phyloP scores from a whole-genome alignment of 192 early-diverging fungal species.

The Umbelopsis ramanniana region DNA sequence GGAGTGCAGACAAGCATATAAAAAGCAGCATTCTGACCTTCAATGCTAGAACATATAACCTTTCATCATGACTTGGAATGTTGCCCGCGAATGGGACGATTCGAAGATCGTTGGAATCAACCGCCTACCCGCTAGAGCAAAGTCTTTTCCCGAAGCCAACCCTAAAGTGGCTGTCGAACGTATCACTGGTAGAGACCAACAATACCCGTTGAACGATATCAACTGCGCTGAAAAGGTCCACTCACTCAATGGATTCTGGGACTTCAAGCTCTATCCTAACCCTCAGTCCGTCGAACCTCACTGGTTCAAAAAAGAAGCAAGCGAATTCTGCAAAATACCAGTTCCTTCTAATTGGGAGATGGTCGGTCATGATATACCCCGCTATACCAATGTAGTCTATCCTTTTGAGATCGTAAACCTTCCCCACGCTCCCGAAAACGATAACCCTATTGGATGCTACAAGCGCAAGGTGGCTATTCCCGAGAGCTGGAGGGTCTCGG shows the following conservation, averaged over 20 bases:
- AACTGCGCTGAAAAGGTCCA: constrained; percentile 10
- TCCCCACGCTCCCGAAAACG: background rate
- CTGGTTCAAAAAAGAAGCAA: constrained; percentile 9
- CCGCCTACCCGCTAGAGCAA: constrained; percentile 12
- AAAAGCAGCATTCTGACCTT: background rate
- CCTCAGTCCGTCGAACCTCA: background rate
- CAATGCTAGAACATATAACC: background rate
- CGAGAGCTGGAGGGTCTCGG: background rate
- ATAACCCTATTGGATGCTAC: constrained; percentile 26
- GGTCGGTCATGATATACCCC: constrained; percentile 23
- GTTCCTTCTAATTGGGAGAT: constrained; percentile 27
- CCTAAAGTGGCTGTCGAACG: constrained; percentile 3
- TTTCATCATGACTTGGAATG: constrained; percentile 1
- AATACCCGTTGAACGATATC: constrained; percentile 1
- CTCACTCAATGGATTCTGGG: constrained; percentile 24
- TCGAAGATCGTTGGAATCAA: constrained; percentile 17
- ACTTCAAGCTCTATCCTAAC: constrained; percentile 23
- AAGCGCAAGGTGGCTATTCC: constrained; percentile 3
- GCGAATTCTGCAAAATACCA: constrained; percentile 13
- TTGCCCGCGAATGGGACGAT: constrained; percentile 18
- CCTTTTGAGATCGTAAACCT: constrained; percentile 11
- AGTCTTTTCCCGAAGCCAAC: constrained; percentile 18
- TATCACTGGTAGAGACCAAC: constrained; percentile 7
- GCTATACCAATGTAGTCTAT: constrained; percentile 4
- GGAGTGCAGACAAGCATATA: background rate